Conservation (phyloP, 2,329 filamentous ascomycete genomes). For the Paracoccidioides brasiliensis region DNA sequence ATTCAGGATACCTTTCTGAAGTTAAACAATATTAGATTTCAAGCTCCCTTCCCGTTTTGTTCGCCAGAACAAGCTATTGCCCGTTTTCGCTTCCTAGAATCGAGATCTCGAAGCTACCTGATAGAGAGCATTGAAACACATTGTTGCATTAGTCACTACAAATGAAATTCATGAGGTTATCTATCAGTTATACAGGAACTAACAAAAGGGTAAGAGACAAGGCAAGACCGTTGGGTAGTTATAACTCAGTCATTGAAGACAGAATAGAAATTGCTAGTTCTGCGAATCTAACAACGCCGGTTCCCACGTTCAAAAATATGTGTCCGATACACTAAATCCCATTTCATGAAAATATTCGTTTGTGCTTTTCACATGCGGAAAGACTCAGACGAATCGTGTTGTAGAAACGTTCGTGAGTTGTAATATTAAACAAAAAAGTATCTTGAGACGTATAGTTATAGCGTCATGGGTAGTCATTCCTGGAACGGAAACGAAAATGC, state of each 20-base stretch:
- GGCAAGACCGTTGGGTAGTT: background rate
- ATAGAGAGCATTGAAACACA: too few species aligned
- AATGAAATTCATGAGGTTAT: background rate
- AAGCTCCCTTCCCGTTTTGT: too few species aligned
- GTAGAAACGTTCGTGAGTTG: slow-evolving; percentile 6
- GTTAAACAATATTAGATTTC: too few species aligned
- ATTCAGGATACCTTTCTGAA: too few species aligned
- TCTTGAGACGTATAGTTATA: too few species aligned
- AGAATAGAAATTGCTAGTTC: slow-evolving; percentile 4
- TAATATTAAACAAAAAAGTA: background rate
- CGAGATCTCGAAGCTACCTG: too few species aligned
- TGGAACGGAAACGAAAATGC: background rate
- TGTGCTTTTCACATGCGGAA: slow-evolving; percentile 36
- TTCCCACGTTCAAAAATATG: background rate
- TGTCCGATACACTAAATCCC: background rate
- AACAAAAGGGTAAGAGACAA: background rate
- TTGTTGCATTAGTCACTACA: background rate
- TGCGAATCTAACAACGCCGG: background rate
- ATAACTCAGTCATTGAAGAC: slow-evolving; percentile 14
- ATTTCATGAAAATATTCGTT: slow-evolving; percentile 25
- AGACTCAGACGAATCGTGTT: slow-evolving; percentile 1
- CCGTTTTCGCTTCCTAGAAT: too few species aligned
- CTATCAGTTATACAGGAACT: background rate
- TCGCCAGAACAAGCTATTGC: too few species aligned
- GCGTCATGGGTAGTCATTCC: background rate